Evolutionary conservation across 2,329 filamentous ascomycete genomes (phyloP).

Genomic region (Neofusicoccum parvum): DNA sequence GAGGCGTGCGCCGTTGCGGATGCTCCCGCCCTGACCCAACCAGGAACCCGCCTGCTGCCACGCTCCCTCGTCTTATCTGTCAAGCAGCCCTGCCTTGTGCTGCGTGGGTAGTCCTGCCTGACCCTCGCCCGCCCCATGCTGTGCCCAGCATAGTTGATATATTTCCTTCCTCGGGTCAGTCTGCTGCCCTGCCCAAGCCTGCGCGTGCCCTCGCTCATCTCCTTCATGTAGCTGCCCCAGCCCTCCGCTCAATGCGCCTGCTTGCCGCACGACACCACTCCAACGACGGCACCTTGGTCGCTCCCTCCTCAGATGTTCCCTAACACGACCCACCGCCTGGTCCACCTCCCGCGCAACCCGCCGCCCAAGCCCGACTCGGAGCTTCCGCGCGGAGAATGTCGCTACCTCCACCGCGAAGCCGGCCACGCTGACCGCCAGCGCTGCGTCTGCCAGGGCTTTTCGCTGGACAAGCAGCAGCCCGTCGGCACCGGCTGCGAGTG

Average conservation of each 20-base stretch:
- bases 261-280: not conserved
- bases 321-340: constrained; percentile 19
- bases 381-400: constrained; percentile 43
- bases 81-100: constrained; percentile 3
- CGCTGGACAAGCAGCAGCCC: constrained; percentile 36
- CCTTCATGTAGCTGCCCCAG: not conserved
- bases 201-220: not conserved
- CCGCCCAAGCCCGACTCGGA: constrained; percentile 28
- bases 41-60: not conserved
- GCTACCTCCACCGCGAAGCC: constrained; percentile 35
- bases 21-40: constrained; percentile 13
- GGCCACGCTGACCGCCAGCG: constrained; percentile 36
- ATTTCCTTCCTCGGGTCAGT: constrained; percentile 3
- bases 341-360: constrained; percentile 19
- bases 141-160: constrained; percentile 1
- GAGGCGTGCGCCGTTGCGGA: constrained; percentile 4
- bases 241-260: constrained; percentile 17
- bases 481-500: constrained; percentile 48
- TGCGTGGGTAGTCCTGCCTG: not conserved
- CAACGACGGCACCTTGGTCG: constrained; percentile 9
- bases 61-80: not conserved
- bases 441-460: constrained; percentile 50
- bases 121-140: not conserved
- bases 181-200: not conserved
- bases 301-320: constrained; percentile 19